These are phyloP conservation scores for Prunella vulgaris DNA, from an alignment of 257 asterid genomes.

Conservation along the genomic window DNA sequence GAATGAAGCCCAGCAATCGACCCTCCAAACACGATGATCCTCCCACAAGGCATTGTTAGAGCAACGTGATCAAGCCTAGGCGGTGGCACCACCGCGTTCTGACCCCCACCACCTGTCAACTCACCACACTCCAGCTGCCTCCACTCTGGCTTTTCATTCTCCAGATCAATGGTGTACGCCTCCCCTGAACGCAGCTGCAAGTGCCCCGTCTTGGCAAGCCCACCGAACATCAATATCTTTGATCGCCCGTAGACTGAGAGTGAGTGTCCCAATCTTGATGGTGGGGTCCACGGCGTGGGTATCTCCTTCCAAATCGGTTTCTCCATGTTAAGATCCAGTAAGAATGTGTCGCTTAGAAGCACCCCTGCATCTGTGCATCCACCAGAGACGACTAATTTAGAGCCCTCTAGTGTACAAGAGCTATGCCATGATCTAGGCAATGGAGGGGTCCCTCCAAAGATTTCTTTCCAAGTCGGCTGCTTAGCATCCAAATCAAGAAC, in stretches of 20 bases:
- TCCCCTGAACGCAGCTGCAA: conserved; percentile 81
- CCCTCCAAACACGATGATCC: conserved; percentile 78
- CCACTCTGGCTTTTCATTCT: conserved; percentile 69
- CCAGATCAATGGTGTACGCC: conserved; percentile 74
- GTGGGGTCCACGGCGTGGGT: conserved; percentile 67
- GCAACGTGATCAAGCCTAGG: conserved; percentile 87
- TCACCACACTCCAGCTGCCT: conserved; percentile 68
- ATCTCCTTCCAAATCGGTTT: conserved; percentile 81
- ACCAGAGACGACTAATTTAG: conserved; percentile 78
- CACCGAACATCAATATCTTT: conserved; percentile 78
- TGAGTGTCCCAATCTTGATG: conserved; percentile 79
- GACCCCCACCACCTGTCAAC: conserved; percentile 59
- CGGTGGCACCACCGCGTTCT: conserved; percentile 70
- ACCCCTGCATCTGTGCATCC: conserved; percentile 91
- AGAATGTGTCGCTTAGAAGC: conserved; percentile 64
- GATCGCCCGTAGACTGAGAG: conserved; percentile 76
- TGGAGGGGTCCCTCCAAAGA: conserved; percentile 72
- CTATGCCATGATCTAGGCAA: conserved; percentile 89
- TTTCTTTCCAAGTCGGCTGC: conserved; percentile 87
- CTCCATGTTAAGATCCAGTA: conserved; percentile 62
- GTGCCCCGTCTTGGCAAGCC: conserved; percentile 86
- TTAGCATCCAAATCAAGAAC: conserved; percentile 78
- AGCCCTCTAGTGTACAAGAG: conserved; percentile 86
- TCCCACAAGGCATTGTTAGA: conserved; percentile 83
- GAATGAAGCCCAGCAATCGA: conserved; percentile 83